Base-by-base conservation (phyloP, 495 filamentous ascomycete genomes). In the Lentithecium fluviatile region DNA sequence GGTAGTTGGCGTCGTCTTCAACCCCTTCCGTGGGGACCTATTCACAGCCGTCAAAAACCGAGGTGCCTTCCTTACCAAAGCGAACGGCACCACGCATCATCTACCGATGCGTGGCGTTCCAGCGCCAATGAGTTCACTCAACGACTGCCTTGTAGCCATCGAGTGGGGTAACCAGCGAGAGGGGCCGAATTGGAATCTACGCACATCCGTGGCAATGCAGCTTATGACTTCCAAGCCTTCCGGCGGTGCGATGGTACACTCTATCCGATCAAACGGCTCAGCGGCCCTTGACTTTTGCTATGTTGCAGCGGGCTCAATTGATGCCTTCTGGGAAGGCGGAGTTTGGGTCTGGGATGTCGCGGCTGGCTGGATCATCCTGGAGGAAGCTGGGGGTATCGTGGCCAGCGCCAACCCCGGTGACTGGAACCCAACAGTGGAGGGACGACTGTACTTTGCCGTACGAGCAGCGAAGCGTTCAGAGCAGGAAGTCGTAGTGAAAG, bases 271-370 rank as follows among this genome's bases (percentile, higher is more conserved):
- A 5, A 57, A 51, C 19, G 62, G 66, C 52, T 65, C 62, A 12
- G 66, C 66, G 1, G 66, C 66, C 2, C 66, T 69, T 1, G 58
- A 69, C 52, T 65, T 69, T 47, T 69, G 66, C 62, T 61, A 61
- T 42, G 66, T 69, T 5, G 66, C 66, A 12, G 61, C 62, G 2
- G 66, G 65, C 6, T 17, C 29, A 6, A 52, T 68, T 6, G 65
- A 68, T 36, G n/a, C 55, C 1, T 64, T 65, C 21, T 68, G 61
- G 61, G 66, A 69, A 45, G 66, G 58, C 23, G 66, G 66, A 1
- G 56, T 50, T 21, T 69, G 63, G 62, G 52, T 54, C 15, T 69
- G 67, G 67, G 67, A 69, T 36, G 51, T 69, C 32, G 52, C 49
- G 13, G 65, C 65, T n/a, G 65, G 61, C n/a, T 68, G 65, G 65